A percentile compares a stretch with the other conserved stretches of the same genome.
phyloP scores from a whole-genome alignment of 495 filamentous ascomycete genomes.

The Penicillium flavigenum region DNA sequence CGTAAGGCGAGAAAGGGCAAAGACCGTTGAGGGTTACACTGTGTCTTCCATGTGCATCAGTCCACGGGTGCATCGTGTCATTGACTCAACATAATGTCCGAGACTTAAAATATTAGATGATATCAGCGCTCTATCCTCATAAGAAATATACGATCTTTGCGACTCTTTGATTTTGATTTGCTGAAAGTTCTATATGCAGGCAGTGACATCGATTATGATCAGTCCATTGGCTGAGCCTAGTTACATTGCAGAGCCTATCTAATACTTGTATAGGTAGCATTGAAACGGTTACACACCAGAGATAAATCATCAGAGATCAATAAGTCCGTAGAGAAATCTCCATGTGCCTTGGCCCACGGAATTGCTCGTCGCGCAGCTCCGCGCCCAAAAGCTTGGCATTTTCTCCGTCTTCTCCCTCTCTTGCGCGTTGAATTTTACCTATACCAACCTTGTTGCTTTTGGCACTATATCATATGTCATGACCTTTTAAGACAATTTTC shows the following conservation, averaged over 20 bases:
- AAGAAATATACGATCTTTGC: not conserved
- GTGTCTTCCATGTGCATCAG: not conserved
- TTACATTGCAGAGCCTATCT: conserved; percentile 4
- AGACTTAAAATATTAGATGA: not conserved
- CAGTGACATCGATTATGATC: conserved; percentile 2
- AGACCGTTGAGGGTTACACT: not conserved
- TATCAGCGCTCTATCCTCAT: not conserved
- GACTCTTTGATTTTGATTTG: not conserved
- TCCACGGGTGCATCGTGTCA: not conserved
- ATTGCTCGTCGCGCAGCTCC: conserved; percentile 6
- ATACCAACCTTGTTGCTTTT: not conserved
- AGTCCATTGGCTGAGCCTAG: not conserved
- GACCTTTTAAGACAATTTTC: not conserved
- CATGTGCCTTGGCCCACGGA: not conserved
- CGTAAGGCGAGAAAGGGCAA: conserved; percentile 40
- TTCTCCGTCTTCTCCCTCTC: conserved; percentile 5
- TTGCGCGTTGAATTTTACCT: conserved; percentile 2
- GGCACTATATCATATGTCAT: not conserved
- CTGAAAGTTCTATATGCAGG: not conserved
- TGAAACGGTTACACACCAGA: not conserved
- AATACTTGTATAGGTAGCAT: conserved; percentile 6
- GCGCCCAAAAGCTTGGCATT: conserved; percentile 15
- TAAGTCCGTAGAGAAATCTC: conserved; percentile 5
- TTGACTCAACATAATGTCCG: not conserved
- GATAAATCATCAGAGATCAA: not conserved